Evolutionary conservation across 2,329 filamentous ascomycete genomes (phyloP).

Genomic region (Polychaeton citri): DNA sequence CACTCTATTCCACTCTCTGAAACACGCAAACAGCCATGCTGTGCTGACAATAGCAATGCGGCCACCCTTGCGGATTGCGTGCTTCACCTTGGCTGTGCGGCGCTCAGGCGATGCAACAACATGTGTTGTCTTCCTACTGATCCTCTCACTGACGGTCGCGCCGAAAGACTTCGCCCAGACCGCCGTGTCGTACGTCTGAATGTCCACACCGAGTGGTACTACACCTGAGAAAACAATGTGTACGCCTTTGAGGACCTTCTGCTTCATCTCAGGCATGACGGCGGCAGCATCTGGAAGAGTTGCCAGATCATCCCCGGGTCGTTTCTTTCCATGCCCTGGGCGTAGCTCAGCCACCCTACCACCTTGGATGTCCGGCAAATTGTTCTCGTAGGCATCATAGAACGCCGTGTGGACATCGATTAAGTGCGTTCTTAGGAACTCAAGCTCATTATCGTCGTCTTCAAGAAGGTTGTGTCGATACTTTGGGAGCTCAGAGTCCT

Average conservation of each 20-base stretch:
- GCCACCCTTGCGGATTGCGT: conserved; percentile 63
- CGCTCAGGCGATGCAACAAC: conserved; percentile 57
- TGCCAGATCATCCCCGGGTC: conserved; percentile 34
- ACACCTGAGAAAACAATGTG: conserved; percentile 83
- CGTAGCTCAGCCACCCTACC: conserved; percentile 37
- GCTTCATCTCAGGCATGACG: conserved; percentile 74
- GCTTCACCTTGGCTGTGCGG: conserved; percentile 80
- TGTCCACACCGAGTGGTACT: conserved; percentile 67
- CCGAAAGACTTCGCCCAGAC: conserved; percentile 81
- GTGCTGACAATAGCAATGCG: conserved; percentile 80
- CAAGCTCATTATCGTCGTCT: conserved; percentile 76
- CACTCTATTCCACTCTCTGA: conserved; percentile 69
- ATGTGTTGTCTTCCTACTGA: conserved; percentile 47
- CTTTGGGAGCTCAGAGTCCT: conserved; percentile 25
- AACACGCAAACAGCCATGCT: conserved; percentile 75
- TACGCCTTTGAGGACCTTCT: conserved; percentile 57
- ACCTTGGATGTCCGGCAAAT: conserved; percentile 27
- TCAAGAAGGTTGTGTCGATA: conserved; percentile 65
- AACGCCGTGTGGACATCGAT: conserved; percentile 64
- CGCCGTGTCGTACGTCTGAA: conserved; percentile 63
- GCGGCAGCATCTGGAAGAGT: conserved; percentile 75
- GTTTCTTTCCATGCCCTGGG: conserved; percentile 38
- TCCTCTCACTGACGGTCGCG: conserved; percentile 49
- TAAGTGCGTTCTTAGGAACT: conserved; percentile 62
- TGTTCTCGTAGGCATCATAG: conserved; percentile 66